These are phyloP conservation scores for Coniochaeta sp. DNA, from an alignment of 2,329 filamentous ascomycete genomes.

Conservation along the genomic window DNA sequence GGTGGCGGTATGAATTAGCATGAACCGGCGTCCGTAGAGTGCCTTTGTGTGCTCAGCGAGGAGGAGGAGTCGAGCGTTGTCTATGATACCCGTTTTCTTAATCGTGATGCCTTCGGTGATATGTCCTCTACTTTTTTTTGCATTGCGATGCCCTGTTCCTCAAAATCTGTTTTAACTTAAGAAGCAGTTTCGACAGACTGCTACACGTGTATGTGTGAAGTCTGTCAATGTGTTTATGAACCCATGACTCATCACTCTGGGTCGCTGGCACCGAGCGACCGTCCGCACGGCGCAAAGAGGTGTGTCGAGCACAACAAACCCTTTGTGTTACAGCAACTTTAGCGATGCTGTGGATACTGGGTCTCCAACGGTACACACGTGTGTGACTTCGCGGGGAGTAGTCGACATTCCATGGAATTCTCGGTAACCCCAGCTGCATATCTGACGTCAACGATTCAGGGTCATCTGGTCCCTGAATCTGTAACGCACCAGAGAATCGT, in stretches of 20 bases:
- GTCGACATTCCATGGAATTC: not conserved
- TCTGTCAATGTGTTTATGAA: no score
- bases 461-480: not conserved
- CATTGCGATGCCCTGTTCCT: not conserved
- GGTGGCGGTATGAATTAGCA: not conserved
- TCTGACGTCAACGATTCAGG: conserved; percentile 1
- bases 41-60: not conserved
- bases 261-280: no score
- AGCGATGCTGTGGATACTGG: no score
- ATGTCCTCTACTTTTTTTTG: not conserved
- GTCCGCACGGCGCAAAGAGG: no score
- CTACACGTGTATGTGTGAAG: no score
- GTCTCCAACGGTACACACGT: no score
- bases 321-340: no score
- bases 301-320: no score
- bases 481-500: not conserved
- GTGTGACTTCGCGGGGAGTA: not conserved
- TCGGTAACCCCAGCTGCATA: not conserved
- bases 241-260: no score
- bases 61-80: not conserved
- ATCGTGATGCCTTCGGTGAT: not conserved
- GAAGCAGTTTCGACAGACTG: no score
- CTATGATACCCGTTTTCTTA: not conserved
- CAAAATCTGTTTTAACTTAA: not conserved
- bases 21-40: not conserved